Percentiles rank a stretch among this genome's conserved stretches.
phyloP scores from a whole-genome alignment of 306 rosid genomes.

The Castanea crenata region DNA sequence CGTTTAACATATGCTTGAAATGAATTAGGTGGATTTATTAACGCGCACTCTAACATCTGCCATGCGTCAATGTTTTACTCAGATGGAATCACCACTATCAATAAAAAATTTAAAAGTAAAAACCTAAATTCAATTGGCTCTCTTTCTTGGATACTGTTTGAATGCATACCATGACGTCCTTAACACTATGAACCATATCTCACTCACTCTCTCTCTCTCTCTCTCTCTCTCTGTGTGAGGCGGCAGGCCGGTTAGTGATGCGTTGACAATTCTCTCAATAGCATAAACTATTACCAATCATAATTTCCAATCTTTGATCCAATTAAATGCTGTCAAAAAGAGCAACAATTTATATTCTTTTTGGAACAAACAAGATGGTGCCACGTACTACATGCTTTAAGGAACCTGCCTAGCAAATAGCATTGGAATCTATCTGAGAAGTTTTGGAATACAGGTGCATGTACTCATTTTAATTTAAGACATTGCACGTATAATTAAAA shows the following conservation, averaged over 20 bases:
- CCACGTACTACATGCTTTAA: background rate
- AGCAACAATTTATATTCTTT: too few species aligned
- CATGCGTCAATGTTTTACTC: background rate
- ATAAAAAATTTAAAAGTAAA: background rate
- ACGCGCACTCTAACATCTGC: background rate
- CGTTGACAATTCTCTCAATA: too few species aligned
- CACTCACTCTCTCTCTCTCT: too few species aligned
- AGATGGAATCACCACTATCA: conserved; percentile 5
- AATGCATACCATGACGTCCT: too few species aligned
- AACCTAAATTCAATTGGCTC: background rate
- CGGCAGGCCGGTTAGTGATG: too few species aligned
- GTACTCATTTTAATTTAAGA: background rate
- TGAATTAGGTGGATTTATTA: background rate
- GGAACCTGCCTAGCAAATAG: background rate
- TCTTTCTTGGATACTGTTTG: background rate
- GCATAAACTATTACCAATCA: too few species aligned
- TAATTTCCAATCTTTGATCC: too few species aligned
- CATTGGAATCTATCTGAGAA: background rate
- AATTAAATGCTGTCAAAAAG: too few species aligned
- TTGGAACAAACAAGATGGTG: background rate
- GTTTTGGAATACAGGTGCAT: background rate
- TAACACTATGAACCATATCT: too few species aligned
- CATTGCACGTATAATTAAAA: too few species aligned
- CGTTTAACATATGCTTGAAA: background rate
- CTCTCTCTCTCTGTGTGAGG: too few species aligned